Evolutionary conservation across 495 filamentous ascomycete genomes (phyloP).

Genomic region (Penicillium salamii): DNA sequence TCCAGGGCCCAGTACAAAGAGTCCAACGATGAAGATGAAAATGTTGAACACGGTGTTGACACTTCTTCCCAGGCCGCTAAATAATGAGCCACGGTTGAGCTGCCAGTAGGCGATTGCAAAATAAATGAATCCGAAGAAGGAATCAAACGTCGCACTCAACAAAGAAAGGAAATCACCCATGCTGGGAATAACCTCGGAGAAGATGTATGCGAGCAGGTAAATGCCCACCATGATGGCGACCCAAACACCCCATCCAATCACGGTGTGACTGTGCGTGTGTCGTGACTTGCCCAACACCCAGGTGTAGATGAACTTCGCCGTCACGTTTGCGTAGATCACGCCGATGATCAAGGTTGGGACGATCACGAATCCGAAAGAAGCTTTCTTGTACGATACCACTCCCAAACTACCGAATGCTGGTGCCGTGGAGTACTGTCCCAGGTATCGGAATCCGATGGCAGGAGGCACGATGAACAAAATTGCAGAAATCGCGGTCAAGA

Average conservation of each 20-base stretch:
- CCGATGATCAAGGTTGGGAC: constrained; percentile 51
- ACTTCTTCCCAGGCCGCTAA: constrained; percentile 22
- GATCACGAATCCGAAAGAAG: constrained; percentile 43
- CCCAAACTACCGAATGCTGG: constrained; percentile 53
- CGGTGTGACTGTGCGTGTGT: constrained; percentile 49
- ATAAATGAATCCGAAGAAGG: constrained; percentile 42
- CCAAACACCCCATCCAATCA: constrained; percentile 51
- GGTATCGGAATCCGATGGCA: constrained; percentile 48
- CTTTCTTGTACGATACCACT: constrained; percentile 44
- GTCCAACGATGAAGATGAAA: constrained; percentile 37
- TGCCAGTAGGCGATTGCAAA: constrained; percentile 52
- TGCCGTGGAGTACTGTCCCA: constrained; percentile 47
- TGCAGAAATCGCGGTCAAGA: constrained; percentile 46
- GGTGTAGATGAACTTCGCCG: constrained; percentile 49
- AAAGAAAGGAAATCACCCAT: constrained; percentile 49
- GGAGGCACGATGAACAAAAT: constrained; percentile 55
- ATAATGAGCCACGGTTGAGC: constrained; percentile 35
- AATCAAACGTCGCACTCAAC: constrained; percentile 43
- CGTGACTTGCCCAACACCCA: constrained; percentile 43
- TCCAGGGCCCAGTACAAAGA: constrained; percentile 51
- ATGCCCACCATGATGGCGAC: constrained; percentile 39
- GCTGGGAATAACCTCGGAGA: constrained; percentile 52
- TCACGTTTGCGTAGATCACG: constrained; percentile 51
- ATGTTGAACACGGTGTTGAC: constrained; percentile 41
- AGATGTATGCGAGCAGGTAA: constrained; percentile 45